Base-by-base conservation (phyloP, 2,329 filamentous ascomycete species). In the Alternaria novae-zelandiae region DNA sequence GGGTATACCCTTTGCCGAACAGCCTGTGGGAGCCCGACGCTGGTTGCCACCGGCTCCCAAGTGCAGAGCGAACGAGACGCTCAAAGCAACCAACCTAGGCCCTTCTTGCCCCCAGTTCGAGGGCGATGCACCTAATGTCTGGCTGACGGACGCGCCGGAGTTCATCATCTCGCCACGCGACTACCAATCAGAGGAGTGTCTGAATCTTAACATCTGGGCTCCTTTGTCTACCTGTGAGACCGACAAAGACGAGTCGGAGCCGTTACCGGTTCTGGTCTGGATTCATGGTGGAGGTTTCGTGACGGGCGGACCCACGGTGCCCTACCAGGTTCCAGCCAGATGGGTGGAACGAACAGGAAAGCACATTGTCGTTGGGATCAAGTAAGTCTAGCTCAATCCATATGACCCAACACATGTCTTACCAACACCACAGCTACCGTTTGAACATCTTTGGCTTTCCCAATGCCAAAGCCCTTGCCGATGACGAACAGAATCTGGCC, bases 241-340 rank as follows among this genome's bases (percentile, higher is more conserved):
- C n/a, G 10, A 57, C 45, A n/a, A 46, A 51, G 21, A 65, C 2
- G 50, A 64, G 15, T 30, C 70, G 64, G 28, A 72, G 60, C 13
- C 70, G 0, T 70, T 84, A 5, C 84, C 84, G 1, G 84, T 86
- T 0, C 73, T 83, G 6, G 78, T 63, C 20, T 86, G 82, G 76
- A 77, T 86, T 36, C 82, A 84, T 43, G 85, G 84, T 5, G 85
- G 85, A 15, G 81, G 81, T 3, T 85, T 84, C 63, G 63, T 74
- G 10, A 80, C 75, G 7, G 84, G 84, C 28, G 83, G 83, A 23
- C 71, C 82, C 13, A 76, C 82, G 28, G 79, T 84, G 0, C 81
- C 83, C 2, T 85, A 77, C 43, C 73, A 76, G 23, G 64, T 65
- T 43, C 74, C 70, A 9, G 66, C 58, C 15, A 63, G 54, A 49